phyloP scores from a whole-genome alignment of 768 basidiomycete species.

The Collybia sp. region DNA sequence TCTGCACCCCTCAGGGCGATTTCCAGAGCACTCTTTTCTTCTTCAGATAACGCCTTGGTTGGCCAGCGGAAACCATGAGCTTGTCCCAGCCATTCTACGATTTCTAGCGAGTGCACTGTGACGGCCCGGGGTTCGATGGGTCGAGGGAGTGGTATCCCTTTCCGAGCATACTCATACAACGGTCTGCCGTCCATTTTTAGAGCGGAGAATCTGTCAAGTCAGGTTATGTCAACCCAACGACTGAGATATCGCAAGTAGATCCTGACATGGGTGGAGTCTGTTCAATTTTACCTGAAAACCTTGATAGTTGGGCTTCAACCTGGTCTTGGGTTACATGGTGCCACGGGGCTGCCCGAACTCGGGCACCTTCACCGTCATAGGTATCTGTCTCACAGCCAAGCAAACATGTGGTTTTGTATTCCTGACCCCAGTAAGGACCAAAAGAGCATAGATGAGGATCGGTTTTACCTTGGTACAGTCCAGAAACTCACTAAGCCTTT shows the following conservation, averaged over 20 bases:
- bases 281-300: slow-evolving; percentile 82
- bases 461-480: slow-evolving; percentile 78
- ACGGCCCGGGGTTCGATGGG: slow-evolving; percentile 88
- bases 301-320: slow-evolving; percentile 62
- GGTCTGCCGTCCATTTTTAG: slow-evolving; percentile 98
- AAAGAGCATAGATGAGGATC: background rate
- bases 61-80: slow-evolving; percentile 82
- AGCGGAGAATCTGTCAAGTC: slow-evolving; percentile 78
- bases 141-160: slow-evolving; percentile 86
- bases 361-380: slow-evolving; percentile 86
- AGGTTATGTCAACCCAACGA: slow-evolving; percentile 5
- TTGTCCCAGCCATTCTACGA: slow-evolving; percentile 72
- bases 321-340: slow-evolving; percentile 76
- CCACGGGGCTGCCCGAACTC: slow-evolving; percentile 76
- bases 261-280: slow-evolving; percentile 90
- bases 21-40: slow-evolving; percentile 68
- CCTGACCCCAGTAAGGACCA: slow-evolving; percentile 38
- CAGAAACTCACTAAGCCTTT: slow-evolving; percentile 76
- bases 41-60: slow-evolving; percentile 56
- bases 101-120: slow-evolving; percentile 74
- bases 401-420: slow-evolving; percentile 87
- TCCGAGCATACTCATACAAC: slow-evolving; percentile 91
- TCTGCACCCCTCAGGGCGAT: slow-evolving; percentile 53
- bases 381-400: slow-evolving; percentile 94
- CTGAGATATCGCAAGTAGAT: slow-evolving; percentile 8